phyloP scores from a whole-genome alignment of 2,329 filamentous ascomycete species.

The Cercospora sesami region DNA sequence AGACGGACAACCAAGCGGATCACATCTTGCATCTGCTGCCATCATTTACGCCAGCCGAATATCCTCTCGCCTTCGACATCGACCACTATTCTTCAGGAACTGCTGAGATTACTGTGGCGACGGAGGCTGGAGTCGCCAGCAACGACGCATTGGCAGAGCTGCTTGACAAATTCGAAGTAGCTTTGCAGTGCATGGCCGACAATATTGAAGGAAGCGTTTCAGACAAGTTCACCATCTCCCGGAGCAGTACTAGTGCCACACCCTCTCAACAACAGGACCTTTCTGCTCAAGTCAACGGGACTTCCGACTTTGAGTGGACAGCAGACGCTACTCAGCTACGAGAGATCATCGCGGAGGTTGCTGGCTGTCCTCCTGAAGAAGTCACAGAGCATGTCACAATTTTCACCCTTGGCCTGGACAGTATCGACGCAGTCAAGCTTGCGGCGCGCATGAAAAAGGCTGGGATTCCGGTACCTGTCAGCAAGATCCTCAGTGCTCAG shows the following conservation, averaged over 20 bases:
- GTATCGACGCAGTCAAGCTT: slow-evolving; percentile 86
- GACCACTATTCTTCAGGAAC: slow-evolving; percentile 52
- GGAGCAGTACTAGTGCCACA: slow-evolving; percentile 1
- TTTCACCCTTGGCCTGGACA: slow-evolving; percentile 83
- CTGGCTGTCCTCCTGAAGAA: slow-evolving; percentile 52
- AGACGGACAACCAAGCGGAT: neutral
- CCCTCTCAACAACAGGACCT: slow-evolving; percentile 6
- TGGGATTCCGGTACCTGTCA: slow-evolving; percentile 65
- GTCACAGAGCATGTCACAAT: slow-evolving; percentile 65
- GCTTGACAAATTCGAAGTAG: slow-evolving; percentile 14
- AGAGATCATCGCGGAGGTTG: slow-evolving; percentile 63
- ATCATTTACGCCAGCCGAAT: slow-evolving; percentile 59
- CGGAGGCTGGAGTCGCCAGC: slow-evolving; percentile 48
- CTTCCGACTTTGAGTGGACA: slow-evolving; percentile 59
- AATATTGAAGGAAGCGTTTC: slow-evolving; percentile 16
- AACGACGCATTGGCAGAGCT: slow-evolving; percentile 40
- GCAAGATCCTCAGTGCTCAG: slow-evolving; percentile 71
- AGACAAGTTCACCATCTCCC: slow-evolving; percentile 15
- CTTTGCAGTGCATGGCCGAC: slow-evolving; percentile 16
- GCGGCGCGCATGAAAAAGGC: slow-evolving; percentile 67
- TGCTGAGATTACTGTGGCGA: slow-evolving; percentile 61
- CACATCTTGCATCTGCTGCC: slow-evolving; percentile 56
- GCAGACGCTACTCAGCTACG: slow-evolving; percentile 55
- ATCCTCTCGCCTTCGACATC: slow-evolving; percentile 75
- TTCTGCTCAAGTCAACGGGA: slow-evolving; percentile 28